Percentiles rank a stretch among this genome's conserved stretches.
Evolutionary conservation across 495 filamentous ascomycete species (phyloP).

Genomic region (Glarea lozoyensis): DNA sequence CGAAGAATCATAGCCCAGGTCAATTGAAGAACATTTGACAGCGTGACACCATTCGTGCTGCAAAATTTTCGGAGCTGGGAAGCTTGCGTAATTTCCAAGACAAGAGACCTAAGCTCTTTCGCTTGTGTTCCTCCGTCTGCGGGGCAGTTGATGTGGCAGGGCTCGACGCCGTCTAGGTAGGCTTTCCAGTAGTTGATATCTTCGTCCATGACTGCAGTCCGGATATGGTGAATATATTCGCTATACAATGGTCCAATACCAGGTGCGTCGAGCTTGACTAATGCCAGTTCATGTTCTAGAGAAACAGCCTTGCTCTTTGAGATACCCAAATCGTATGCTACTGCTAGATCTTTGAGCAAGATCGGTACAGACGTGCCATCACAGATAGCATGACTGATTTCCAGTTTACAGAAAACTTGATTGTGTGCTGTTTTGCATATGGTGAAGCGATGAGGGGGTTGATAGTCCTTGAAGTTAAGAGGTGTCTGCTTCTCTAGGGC

Average conservation of each 20-base stretch:
- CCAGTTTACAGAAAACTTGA: constrained; percentile 3
- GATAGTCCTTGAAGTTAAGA: neutral
- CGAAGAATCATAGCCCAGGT: constrained; percentile 49
- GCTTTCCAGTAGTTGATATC: constrained; percentile 11
- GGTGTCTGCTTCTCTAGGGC: neutral
- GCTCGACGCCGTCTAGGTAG: constrained; percentile 6
- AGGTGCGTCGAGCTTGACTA: neutral
- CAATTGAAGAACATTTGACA: constrained; percentile 30
- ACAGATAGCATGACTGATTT: constrained; percentile 8
- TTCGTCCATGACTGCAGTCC: neutral
- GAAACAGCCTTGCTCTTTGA: neutral
- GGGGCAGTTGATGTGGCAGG: constrained; percentile 1
- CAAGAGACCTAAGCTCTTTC: neutral
- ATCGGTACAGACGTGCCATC: constrained; percentile 7
- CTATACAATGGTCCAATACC: constrained; percentile 2
- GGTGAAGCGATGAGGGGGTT: constrained; percentile 6
- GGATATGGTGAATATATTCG: constrained; percentile 3
- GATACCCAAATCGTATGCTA: neutral
- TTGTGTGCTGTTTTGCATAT: neutral
- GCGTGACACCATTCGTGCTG: neutral
- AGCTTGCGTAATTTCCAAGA: neutral
- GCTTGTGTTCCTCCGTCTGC: neutral
- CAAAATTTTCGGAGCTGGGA: neutral
- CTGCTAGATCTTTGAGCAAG: constrained; percentile 2
- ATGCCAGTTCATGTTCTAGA: neutral